Evolutionary conservation across 2,329 filamentous ascomycete species (phyloP).

Genomic region (Diaporthe sp.): DNA sequence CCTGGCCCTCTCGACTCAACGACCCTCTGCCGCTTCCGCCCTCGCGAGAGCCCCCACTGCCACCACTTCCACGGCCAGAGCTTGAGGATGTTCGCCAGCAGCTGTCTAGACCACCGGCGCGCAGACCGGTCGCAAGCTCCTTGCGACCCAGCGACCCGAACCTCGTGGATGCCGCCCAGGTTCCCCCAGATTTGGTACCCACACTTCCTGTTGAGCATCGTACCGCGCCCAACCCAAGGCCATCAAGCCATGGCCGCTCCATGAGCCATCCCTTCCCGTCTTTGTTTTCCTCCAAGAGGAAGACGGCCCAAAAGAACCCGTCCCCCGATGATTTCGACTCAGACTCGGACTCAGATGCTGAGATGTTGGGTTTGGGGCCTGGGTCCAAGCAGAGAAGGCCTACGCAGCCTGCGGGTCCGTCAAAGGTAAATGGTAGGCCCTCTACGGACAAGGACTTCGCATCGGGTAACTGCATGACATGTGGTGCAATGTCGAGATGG

Average conservation of each 20-base stretch:
- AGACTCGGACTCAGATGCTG: constrained; percentile 59
- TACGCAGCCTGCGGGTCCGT: constrained; percentile 20
- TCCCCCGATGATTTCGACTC: constrained; percentile 52
- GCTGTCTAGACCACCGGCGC: constrained; percentile 32
- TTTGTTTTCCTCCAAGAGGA: constrained; percentile 74
- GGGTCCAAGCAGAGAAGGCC: constrained; percentile 53
- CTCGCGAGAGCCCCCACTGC: constrained; percentile 38
- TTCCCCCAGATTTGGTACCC: constrained; percentile 59
- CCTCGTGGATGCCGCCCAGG: constrained; percentile 27
- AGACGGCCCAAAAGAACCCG: constrained; percentile 59
- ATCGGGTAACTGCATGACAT: constrained; percentile 87
- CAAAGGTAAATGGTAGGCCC: constrained; percentile 40
- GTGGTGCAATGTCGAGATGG: constrained; percentile 85
- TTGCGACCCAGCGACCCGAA: constrained; percentile 24
- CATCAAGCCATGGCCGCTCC: constrained; percentile 70
- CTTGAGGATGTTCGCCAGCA: constrained; percentile 28
- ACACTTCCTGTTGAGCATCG: constrained; percentile 50
- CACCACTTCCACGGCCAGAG: constrained; percentile 33
- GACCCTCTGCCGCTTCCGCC: constrained; percentile 33
- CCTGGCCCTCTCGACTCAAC: constrained; percentile 36
- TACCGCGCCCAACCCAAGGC: constrained; percentile 41
- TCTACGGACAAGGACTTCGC: constrained; percentile 69
- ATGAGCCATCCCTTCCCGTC: constrained; percentile 86
- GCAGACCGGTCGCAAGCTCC: constrained; percentile 35
- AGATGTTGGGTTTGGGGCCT: constrained; percentile 44